Base-by-base conservation (phyloP, 75 land plant species). In the Cunninghamia lanceolata region DNA sequence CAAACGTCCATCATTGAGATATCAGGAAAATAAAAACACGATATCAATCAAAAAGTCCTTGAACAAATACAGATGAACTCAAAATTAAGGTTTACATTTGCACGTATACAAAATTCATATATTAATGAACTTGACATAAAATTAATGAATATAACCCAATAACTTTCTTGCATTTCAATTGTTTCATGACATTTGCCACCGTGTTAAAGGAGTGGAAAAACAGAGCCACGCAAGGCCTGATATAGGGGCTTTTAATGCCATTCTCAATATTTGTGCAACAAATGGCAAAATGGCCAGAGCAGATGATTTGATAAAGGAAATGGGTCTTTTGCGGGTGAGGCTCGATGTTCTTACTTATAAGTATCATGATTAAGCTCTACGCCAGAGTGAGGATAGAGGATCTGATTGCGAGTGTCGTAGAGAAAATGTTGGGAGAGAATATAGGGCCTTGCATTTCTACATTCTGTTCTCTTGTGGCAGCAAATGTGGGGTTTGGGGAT, bases 161-260 rank as follows among this genome's bases (percentile, higher is more conserved):
- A 45, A 45, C 2, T 5, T n/a, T 19, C 87, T 90, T 28, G 92
- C 92, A 0, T 63, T 91, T 46, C 82, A 86, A 17, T 43, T 90
- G 8, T 91, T 91, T 84, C 85, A 90, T 74, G 89, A 90, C 3
- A 85, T 91, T 9, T 91, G 92, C 40, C 14, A 34, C 39, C 82
- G 42, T 4, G 45, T 50, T 3, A 9, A 39, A 47, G 35, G 25
- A 34, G 35, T 35, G 21, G 15, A 9, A 21, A 45, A 85, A 25
- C 7, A 7, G 78, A 39, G 16, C 80, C 21, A 25, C 21, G 68
- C 50, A 75, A 83, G 83, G 42, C 92, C 92, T 38, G 92, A 91
- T 46, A 91, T 91, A 32, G 92, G 89, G 11, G 92, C 92, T 25
- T 91, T 90, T 71, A 91, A 91, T 77, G 92, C 91, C 40, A 82